Base-by-base conservation (phyloP, 73 alveolate genomes). In the Blepharisma stoltei region DNA sequence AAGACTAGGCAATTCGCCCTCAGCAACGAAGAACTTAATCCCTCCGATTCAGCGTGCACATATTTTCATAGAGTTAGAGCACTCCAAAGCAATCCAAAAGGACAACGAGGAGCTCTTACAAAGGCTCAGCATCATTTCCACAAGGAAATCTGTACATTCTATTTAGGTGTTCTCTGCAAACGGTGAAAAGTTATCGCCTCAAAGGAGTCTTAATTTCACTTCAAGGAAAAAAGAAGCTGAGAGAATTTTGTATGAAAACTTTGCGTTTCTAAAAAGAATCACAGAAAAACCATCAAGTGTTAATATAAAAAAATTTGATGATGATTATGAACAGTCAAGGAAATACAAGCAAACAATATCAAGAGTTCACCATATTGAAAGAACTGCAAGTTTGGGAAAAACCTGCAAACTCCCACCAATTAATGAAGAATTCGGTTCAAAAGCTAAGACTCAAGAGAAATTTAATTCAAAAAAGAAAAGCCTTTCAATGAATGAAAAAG, bases 201-300 rank as follows among this genome's bases (percentile, higher is more conserved):
- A 8, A 14, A 60, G 23, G 46, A 60, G 73, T 60, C 23, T 60
- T 0, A 60, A 60, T 25, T 14, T 60, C 46, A 60, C 48, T 25
- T n/a, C 23, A 60, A 60, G 73, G 46, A 60, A 60, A 60, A 60
- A 60, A 60, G 73, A 60, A 5, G 73, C 73, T 18, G 18, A 38
- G 23, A 60, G 73, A 60, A 60, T 60, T 14, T n/a, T 14, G 18
- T n/a, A 60, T 14, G 73, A 60, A 8, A 60, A 60, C 5, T n/a
- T 14, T 2, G 73, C 73, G 2, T 25, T 60, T 20, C 46, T 60
- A 1, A 60, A 38, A 60, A 60, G 73, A 60, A 8, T 60, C 3
- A 60, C 14, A 14, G 73, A 60, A 60, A 60, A 60, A 4, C 38
- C 73, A 14, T n/a, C 73, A 18, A 38, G 23, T 2, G 14, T 60